Base-by-base conservation (phyloP, 2,329 filamentous ascomycete species). In the Colletotrichum navitas region DNA sequence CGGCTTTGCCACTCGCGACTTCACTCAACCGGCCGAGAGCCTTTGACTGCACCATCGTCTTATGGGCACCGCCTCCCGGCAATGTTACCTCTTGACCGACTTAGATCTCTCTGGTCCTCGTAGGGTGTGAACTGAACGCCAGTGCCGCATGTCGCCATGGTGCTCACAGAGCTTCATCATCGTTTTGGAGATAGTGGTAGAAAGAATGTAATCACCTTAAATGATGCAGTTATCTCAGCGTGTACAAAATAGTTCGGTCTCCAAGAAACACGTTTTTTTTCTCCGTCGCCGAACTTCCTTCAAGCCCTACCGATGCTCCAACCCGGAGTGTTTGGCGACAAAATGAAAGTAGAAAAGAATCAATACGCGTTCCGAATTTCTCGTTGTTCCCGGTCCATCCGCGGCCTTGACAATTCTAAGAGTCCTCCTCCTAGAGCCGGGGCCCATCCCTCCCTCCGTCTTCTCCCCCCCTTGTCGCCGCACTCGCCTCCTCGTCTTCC, bases 401-500 rank as follows among this genome's bases (percentile, higher is more conserved):
- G 26, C 32, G 43, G 41, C 36, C 29, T 63, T 36, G 18, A 47
- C 6, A n/a, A 18, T 32, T 24, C n/a, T n/a, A 32, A 6, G 32
- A 14, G 11, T 18, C 32, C 5, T 62, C 56, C n/a, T 67, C 47
- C 10, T 43, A 41, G 26, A 34, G 63, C 56, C 51, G 62, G 34
- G 49, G 56, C 3, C 55, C 68, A 36, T 41, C 68, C 43, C 34
- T 61, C 11, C 47, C 56, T 21, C 51, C 51, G 12, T 32, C 6
- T 1, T 8, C 29, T 18, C 6, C 55, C 62, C 62, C 2, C 47
- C 55, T 39, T 14, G 36, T 12, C 11, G 36, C 36, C 32, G 12
- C 45, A 24, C 1, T 43, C 16, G 14, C 39, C 2, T 39, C 55
- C 2, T 39, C 32, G 14, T 47, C 41, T 4, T 45, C 43, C 2